Base-by-base conservation (phyloP, 306 rosid species). In the Echinosophora koreensis region DNA sequence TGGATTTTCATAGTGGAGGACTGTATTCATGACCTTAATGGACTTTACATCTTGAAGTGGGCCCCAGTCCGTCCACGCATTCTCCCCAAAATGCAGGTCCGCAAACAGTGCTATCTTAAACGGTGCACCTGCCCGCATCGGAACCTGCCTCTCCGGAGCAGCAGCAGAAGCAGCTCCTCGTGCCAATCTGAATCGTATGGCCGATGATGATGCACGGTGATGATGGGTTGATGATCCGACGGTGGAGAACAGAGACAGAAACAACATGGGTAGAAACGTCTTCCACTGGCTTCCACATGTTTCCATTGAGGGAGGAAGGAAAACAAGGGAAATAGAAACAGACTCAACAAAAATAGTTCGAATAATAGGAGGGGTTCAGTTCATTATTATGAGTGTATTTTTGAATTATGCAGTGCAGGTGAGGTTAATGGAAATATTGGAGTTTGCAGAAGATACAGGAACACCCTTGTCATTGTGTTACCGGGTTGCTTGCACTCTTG, bases 11-110 rank as follows among this genome's bases (percentile, higher is more conserved):
- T 72, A 2, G 51, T 77, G 50, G 35, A 90, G 90, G 5, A 92
- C 89, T 38, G 78, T 71, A 17, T 83, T 79, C 85, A 90, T 88
- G 61, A 93, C 92, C 2, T 54, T 69, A 10, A 69, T 4, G 34
- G 98, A 89, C 64, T 89, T 89, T 3, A 73, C 79, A 60, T 91
- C 98, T 59, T 93, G 98, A 30, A 42, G 78, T 15, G 92, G 95
- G 4, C 97, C 98, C 98, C 98, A 93, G 5, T 84, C 76, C 0
- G 88, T 84, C 84, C 80, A 87, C 13, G 85, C 83, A 74, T 56
- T 14, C 85, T 93, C 97, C 2, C 98, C 98, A 34, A 91, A 91
- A 81, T 93, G 98, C 73, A 93, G 83, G 81, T 91, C 98, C 0
- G 98, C 92, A 42, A 93, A 91, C 56, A 93, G 13, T 0, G 89